phyloP scores from a whole-genome alignment of 331 rosid species.

The Ulmus americana region DNA sequence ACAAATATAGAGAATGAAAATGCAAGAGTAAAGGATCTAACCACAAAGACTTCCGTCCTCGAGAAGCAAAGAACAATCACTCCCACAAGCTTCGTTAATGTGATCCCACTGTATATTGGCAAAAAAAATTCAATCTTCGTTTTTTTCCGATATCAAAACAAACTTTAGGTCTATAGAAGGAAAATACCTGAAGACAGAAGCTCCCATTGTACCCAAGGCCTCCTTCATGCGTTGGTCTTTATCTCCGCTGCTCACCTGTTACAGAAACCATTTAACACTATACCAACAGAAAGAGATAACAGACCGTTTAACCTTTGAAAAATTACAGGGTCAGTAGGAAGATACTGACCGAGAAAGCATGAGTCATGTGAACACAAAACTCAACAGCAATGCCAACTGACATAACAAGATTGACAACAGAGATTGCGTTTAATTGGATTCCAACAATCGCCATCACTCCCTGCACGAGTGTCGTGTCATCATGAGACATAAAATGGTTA shows the following conservation, averaged over 20 bases:
- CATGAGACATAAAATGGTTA: slow-evolving; percentile 19
- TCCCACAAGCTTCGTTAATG: slow-evolving; percentile 89
- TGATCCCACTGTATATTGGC: slow-evolving; percentile 66
- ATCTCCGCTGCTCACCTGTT: slow-evolving; percentile 78
- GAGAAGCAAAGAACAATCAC: slow-evolving; percentile 94
- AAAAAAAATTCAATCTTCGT: background rate
- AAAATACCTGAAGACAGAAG: slow-evolving; percentile 79
- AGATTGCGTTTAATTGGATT: slow-evolving; percentile 92
- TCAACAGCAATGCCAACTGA: slow-evolving; percentile 97
- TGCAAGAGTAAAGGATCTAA: slow-evolving; percentile 18
- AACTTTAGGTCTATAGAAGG: background rate
- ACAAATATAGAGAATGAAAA: background rate
- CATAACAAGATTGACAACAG: slow-evolving; percentile 94
- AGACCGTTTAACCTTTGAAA: too few relatives aligned
- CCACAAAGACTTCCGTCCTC: slow-evolving; percentile 97
- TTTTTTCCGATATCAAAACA: background rate
- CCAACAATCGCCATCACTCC: slow-evolving; percentile 94
- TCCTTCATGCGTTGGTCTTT: slow-evolving; percentile 71
- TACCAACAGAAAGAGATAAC: too few relatives aligned
- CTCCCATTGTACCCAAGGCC: slow-evolving; percentile 95
- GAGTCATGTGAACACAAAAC: slow-evolving; percentile 92
- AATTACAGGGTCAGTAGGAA: background rate
- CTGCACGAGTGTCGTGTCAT: slow-evolving; percentile 39
- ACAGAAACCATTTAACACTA: background rate
- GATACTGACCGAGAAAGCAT: slow-evolving; percentile 80